phyloP scores from a whole-genome alignment of 1,139 yeast species.

The Scheffersomyces segobiensis region DNA sequence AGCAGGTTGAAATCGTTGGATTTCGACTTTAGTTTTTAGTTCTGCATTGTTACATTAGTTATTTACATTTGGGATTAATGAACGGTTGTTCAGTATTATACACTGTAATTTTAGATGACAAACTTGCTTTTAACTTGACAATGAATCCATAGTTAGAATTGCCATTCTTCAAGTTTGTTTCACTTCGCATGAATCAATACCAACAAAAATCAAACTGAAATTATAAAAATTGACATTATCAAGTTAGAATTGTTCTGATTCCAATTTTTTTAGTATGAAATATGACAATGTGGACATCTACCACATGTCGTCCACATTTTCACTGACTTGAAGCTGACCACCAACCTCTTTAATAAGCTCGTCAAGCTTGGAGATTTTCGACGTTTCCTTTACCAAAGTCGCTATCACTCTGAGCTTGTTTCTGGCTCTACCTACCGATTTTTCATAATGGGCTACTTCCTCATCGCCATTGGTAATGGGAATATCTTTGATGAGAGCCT shows the following conservation, averaged over 20 bases:
- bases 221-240: too few species aligned
- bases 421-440: constrained; percentile 42
- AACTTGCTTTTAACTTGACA: not conserved
- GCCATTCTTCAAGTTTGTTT: not conserved
- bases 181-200: too few species aligned
- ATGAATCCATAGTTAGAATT: too few species aligned
- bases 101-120: not conserved
- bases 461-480: constrained; percentile 38
- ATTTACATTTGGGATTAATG: not conserved
- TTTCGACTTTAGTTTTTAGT: constrained; percentile 38
- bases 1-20: constrained; percentile 38
- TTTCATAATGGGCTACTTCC: constrained; percentile 51
- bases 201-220: not conserved
- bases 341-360: constrained; percentile 36
- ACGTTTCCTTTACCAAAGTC: constrained; percentile 33
- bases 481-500: constrained; percentile 22
- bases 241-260: too few species aligned
- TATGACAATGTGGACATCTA: constrained; percentile 15
- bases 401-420: constrained; percentile 54
- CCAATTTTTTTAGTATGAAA: too few species aligned
- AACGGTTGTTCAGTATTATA: not conserved
- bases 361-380: constrained; percentile 36
- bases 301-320: constrained; percentile 49
- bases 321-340: constrained; percentile 40
- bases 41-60: not conserved